Base-by-base conservation (phyloP, 2,329 filamentous ascomycete species). In the Fusarium gaditjirri region DNA sequence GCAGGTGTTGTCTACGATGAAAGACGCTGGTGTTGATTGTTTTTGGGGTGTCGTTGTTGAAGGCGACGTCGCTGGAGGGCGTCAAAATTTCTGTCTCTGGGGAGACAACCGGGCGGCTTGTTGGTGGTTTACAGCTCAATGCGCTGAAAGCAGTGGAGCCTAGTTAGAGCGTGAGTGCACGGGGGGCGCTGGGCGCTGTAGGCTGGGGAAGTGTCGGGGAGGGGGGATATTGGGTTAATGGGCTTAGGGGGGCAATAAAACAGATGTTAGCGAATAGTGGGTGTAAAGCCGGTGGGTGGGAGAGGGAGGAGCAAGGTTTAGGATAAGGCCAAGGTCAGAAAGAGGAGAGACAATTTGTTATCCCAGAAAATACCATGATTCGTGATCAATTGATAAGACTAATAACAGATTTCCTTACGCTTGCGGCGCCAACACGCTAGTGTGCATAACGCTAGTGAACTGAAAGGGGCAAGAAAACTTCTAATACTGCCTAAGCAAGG, bases 51-150 rank as follows among this genome's bases (percentile, higher is more conserved):
- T 72, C 67, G 77, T 77, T 70, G 76, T 76, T 76, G 73, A 77
- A 70, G 73, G 71, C 71, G 65, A 72, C 59, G 75, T 78, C 74
- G 74, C 76, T 72, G 71, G 67, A 75, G 68, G 72, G 76, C 77
- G 75, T 79, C 76, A 69, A 81, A 81, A 77, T 74, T 81, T 78
- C 78, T 74, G 69, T 72, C 75, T 63, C 76, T 60, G 64, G 74
- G 72, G 72, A 68, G 67, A 65, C 64, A 68, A 66, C 68, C 58
- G 63, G 73, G 52, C 13, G 62, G 57, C 61, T 62, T 68, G 65
- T 68, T 71, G 70, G 68, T 61, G 66, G 62, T 71, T 73, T 67
- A 43, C 61, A 64, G 35, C 61, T 74, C 63, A 62, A 72, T 71
- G 71, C 70, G 47, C 73, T 75, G 74, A 65, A 63, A 55, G 68